These are phyloP conservation scores for Pseudohalonectria lignicola DNA, from an alignment of 2,329 filamentous ascomycete genomes.

Conservation along the genomic window DNA sequence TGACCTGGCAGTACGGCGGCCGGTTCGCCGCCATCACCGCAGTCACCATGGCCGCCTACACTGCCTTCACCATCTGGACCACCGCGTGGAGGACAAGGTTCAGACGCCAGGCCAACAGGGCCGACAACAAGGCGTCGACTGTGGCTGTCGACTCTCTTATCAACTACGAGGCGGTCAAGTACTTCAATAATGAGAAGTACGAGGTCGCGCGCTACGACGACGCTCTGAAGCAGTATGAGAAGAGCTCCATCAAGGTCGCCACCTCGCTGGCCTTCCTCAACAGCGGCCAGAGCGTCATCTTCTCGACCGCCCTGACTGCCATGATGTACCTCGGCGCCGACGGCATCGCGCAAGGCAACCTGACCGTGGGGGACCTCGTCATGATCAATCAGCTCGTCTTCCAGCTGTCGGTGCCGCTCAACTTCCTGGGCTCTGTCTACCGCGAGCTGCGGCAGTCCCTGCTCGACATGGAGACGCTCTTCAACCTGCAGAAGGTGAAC, in stretches of 20 bases:
- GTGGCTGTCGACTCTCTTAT: constrained; percentile 94
- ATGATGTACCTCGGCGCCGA: constrained; percentile 98
- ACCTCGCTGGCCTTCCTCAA: constrained; percentile 91
- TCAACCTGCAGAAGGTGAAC: constrained; percentile 95
- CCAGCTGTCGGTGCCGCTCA: constrained; percentile 90
- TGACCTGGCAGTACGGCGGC: constrained; percentile 90
- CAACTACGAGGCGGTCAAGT: constrained; percentile 98
- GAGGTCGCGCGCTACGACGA: constrained; percentile 86
- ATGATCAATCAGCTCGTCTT: constrained; percentile 99
- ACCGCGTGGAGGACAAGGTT: constrained; percentile 98
- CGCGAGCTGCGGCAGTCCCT: constrained; percentile 89
- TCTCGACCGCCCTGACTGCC: constrained; percentile 80
- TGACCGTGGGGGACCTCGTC: constrained; percentile 92
- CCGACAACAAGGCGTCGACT: constrained; percentile 90
- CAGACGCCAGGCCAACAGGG: constrained; percentile 85
- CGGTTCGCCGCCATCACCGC: constrained; percentile 88
- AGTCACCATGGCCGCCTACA: constrained; percentile 85
- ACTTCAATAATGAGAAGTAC: constrained; percentile 98
- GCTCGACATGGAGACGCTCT: constrained; percentile 96
- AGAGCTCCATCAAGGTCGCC: constrained; percentile 91
- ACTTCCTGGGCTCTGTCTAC: constrained; percentile 97
- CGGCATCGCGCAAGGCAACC: constrained; percentile 67
- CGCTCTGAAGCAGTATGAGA: constrained; percentile 77
- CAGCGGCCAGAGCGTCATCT: constrained; percentile 92
- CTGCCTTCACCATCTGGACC: constrained; percentile 92